Base-by-base conservation (phyloP, 176 grass and related monocot species). In the Carex pumila region DNA sequence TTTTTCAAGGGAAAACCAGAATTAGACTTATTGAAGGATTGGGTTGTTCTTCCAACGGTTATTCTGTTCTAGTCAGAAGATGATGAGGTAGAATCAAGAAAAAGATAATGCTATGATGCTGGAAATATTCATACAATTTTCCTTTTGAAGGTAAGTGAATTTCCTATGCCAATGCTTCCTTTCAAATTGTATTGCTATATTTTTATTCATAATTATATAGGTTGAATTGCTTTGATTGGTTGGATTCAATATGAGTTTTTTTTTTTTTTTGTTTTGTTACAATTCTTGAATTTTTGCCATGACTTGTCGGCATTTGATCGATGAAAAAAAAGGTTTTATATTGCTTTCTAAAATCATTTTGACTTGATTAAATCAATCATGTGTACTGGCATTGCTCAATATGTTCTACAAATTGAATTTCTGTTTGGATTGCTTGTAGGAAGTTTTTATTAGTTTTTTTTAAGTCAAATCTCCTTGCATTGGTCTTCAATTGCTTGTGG, bases 21-120 rank as follows among this genome's bases (percentile, higher is more conserved):
- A 78, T 78, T 56, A 78, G 49, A 56, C 73, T 62, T 36, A 79
- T 41, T 81, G 39, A 32, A 60, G 49, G 68, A 68, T 83, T 83
- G 80, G 68, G 61, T 34, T 83, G 60, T 83, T 63, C 21, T 31
- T 50, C 19, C 47, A 65, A 83, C 13, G 12, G 59, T 62, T 41
- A 12, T 45, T 81, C 19, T 21, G 30, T 83, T 83, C 61, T 83
- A 11, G 64, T 69, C 47, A 68, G 25, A 31, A 18, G 41, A 83
- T 22, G 8, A 55, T 83, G 81, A 66, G 64, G 69, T 45, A 36
- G 41, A 29, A 64, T 81, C 79, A 81, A 55, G 61, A 83, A 67
- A 69, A 69, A 68, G 9, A 50, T 1, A 31, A 69, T 53, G 22
- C 37, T 52, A 3, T 29, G 64, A 68, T 17, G 43, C 61, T 65